These are phyloP conservation scores for Pulveroboletus sp. DNA, from an alignment of 768 basidiomycete genomes.

Conservation along the genomic window DNA sequence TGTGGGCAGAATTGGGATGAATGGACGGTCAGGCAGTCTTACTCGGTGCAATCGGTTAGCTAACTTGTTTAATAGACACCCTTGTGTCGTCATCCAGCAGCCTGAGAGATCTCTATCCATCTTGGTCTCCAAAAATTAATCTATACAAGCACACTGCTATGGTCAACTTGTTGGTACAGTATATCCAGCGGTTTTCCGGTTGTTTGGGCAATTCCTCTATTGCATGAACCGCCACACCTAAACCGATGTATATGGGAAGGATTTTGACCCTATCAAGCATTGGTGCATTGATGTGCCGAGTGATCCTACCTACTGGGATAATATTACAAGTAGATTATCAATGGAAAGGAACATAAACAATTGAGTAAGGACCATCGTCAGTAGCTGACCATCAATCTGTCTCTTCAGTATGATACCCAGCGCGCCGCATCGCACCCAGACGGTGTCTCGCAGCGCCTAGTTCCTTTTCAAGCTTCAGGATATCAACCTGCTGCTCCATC, in stretches of 20 bases:
- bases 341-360: slow-evolving; percentile 10
- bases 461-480: slow-evolving; percentile 93
- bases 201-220: not conserved
- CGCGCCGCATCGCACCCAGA: slow-evolving; percentile 80
- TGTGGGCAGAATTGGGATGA: slow-evolving; percentile 66
- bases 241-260: not conserved
- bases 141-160: not conserved
- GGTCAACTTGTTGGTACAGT: not conserved
- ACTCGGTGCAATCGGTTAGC: not conserved
- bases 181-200: not conserved
- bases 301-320: slow-evolving; percentile 6
- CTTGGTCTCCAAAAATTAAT: not conserved
- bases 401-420: slow-evolving; percentile 86
- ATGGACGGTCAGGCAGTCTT: not conserved
- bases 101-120: not conserved
- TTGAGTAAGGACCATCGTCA: not conserved
- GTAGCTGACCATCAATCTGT: slow-evolving; percentile 45
- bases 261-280: not conserved
- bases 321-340: slow-evolving; percentile 26
- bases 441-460: slow-evolving; percentile 80
- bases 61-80: not conserved
- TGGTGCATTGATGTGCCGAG: not conserved
- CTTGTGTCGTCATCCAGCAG: not conserved
- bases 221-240: not conserved
- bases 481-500: slow-evolving; percentile 99